A percentile compares a stretch with the other conserved stretches of the same genome.
Conservation (phyloP, 768 basidiomycete genomes). For the Trametes maxima region DNA sequence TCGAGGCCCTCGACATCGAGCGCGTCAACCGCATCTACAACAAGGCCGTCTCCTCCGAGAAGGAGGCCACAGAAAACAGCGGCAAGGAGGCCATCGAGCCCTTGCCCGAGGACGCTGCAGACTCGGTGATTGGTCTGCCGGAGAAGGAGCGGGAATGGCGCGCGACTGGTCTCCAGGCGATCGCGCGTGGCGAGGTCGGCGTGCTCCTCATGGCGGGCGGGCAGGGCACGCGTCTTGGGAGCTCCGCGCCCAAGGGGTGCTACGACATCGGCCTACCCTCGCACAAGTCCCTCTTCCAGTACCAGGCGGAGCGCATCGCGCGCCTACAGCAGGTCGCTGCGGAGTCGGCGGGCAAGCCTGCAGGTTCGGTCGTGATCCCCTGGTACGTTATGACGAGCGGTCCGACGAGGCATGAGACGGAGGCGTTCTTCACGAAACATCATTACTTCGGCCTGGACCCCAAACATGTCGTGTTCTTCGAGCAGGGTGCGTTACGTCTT, state of each 20-base stretch:
- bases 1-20: slow-evolving; percentile 79
- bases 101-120: slow-evolving; percentile 75
- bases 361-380: slow-evolving; percentile 72
- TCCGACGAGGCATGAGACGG: slow-evolving; percentile 87
- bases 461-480: slow-evolving; percentile 88
- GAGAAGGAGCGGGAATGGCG: slow-evolving; percentile 74
- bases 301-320: slow-evolving; percentile 94
- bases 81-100: slow-evolving; percentile 69
- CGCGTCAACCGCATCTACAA: slow-evolving; percentile 90
- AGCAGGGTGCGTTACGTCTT: slow-evolving; percentile 72
- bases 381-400: slow-evolving; percentile 99
- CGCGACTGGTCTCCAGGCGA: slow-evolving; percentile 75
- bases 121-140: slow-evolving; percentile 56
- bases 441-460: slow-evolving; percentile 79
- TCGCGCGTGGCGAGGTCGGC: slow-evolving; percentile 83
- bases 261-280: slow-evolving; percentile 96
- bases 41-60: slow-evolving; percentile 72
- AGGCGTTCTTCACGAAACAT: slow-evolving; percentile 78
- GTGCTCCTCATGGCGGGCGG: slow-evolving; percentile 98
- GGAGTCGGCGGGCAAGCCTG: slow-evolving; percentile 49
- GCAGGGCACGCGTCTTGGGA: slow-evolving; percentile 94
- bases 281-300: slow-evolving; percentile 92
- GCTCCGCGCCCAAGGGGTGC: slow-evolving; percentile 93
- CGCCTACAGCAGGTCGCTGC: slow-evolving; percentile 80
- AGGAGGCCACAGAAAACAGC: slow-evolving; percentile 44